Conservation (phyloP, 1,284 basidiomycete genomes). For the Neonothopanus nambi region DNA sequence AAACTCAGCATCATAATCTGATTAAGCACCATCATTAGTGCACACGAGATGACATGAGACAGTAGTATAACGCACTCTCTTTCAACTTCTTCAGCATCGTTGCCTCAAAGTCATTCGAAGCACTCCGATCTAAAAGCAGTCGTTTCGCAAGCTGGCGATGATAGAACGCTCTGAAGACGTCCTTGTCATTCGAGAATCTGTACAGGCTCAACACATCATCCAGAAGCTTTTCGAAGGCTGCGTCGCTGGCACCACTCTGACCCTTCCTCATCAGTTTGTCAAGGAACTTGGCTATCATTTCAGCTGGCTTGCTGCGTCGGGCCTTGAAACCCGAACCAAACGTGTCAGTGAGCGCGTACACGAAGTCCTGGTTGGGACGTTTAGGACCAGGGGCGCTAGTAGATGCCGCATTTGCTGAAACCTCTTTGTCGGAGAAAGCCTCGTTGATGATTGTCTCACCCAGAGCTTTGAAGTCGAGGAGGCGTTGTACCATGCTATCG, state of each 20-base stretch:
- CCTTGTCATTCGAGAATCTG: constrained; percentile 88
- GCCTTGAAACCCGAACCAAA: constrained; percentile 84
- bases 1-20: constrained; percentile 88
- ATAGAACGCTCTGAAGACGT: constrained; percentile 95
- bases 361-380: constrained; percentile 50
- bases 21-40: too few species aligned
- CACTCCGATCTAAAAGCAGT: constrained; percentile 82
- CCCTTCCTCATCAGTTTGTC: constrained; percentile 87
- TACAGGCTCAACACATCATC: constrained; percentile 84
- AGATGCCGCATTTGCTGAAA: constrained; percentile 23
- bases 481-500: constrained; percentile 77
- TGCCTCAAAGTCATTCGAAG: constrained; percentile 90
- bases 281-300: constrained; percentile 92
- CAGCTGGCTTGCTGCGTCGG: constrained; percentile 86
- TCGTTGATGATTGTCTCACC: constrained; percentile 52
- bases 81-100: constrained; percentile 88
- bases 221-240: constrained; percentile 68
- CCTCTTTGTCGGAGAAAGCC: constrained; percentile 39
- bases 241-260: constrained; percentile 72
- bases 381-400: constrained; percentile 31
- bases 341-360: constrained; percentile 68
- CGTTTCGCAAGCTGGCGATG: constrained; percentile 88
- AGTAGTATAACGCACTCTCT: constrained; percentile 61
- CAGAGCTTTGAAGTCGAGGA: constrained; percentile 72
- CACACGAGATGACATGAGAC: background rate